Conservation (phyloP, 345 rosid genomes). For the Populus nigra region DNA sequence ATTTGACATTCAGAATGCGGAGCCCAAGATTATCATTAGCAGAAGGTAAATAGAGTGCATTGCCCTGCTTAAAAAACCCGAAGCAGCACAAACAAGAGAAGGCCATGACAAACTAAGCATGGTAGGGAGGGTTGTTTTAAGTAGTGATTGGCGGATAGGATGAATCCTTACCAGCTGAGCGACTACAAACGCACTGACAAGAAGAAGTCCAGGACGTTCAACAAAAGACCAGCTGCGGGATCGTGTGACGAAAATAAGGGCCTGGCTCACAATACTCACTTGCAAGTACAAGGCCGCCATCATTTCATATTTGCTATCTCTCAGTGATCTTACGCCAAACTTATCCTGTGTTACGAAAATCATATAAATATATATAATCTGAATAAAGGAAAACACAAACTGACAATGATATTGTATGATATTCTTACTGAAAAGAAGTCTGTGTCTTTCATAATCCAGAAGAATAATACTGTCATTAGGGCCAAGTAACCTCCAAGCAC, state of each 20-base stretch:
- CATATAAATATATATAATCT: not conserved
- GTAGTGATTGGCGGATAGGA: not conserved
- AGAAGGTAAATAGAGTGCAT: not conserved
- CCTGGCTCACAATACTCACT: conserved; percentile 87
- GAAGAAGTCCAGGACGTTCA: conserved; percentile 77
- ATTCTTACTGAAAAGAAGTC: conserved; percentile 65
- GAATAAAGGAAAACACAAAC: not conserved
- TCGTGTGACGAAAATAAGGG: conserved; percentile 82
- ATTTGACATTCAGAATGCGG: not conserved
- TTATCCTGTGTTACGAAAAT: conserved; percentile 40
- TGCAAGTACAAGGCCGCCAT: conserved; percentile 82
- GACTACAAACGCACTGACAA: conserved; percentile 51
- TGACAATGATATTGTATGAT: not conserved
- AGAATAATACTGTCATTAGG: conserved; percentile 76
- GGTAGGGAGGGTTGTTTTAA: not conserved
- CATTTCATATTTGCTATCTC: conserved; percentile 38
- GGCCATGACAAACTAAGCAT: not conserved
- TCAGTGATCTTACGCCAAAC: conserved; percentile 53
- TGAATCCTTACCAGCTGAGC: conserved; percentile 70
- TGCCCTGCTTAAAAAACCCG: not conserved
- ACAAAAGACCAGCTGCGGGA: conserved; percentile 84
- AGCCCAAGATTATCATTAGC: not conserved
- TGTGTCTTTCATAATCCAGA: conserved; percentile 76
- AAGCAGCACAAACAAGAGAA: not conserved
- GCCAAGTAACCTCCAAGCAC: conserved; percentile 86